A percentile compares a stretch with the other conserved stretches of the same genome.
Conservation (phyloP, 805 yeast species). For the Lipomyces kockii region DNA sequence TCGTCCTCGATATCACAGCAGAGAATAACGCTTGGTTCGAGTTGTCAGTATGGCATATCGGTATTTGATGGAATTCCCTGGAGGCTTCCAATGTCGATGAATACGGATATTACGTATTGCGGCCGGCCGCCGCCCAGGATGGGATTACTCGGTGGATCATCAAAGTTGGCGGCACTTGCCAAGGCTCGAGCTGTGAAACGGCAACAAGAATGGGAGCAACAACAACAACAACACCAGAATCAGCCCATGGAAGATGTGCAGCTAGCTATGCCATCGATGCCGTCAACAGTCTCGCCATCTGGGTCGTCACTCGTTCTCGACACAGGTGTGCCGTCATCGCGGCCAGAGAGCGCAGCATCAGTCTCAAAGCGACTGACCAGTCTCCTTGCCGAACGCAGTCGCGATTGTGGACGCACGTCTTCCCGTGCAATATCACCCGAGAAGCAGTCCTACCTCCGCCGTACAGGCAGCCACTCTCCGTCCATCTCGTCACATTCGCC, state of each 20-base stretch:
- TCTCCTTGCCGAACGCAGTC: constrained; percentile 14
- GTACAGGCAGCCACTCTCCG: not conserved
- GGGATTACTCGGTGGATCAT: constrained; percentile 39
- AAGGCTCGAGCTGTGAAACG: constrained; percentile 45
- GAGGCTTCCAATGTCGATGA: constrained; percentile 10
- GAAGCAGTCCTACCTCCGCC: constrained; percentile 2
- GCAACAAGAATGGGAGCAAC: constrained; percentile 15
- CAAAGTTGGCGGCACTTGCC: constrained; percentile 58
- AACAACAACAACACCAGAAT: not conserved
- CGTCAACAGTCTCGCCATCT: not conserved
- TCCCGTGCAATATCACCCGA: constrained; percentile 4
- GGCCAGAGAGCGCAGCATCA: not conserved
- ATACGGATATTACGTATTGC: constrained; percentile 11
- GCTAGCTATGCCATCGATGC: not conserved
- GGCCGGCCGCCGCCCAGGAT: constrained; percentile 5
- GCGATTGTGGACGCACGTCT: constrained; percentile 5
- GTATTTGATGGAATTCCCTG: constrained; percentile 29
- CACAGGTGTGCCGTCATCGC: constrained; percentile 11
- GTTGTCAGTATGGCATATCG: constrained; percentile 11
- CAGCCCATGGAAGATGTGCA: constrained; percentile 20
- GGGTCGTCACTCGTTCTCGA: not conserved
- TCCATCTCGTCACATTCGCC: not conserved
- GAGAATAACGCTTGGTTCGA: not conserved
- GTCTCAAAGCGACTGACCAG: constrained; percentile 5
- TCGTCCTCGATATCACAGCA: not conserved